Evolutionary conservation across 345 rosid genomes (phyloP), one percentile per base, ranked within the genome.

Genomic region (Kandelia obovata): DNA sequence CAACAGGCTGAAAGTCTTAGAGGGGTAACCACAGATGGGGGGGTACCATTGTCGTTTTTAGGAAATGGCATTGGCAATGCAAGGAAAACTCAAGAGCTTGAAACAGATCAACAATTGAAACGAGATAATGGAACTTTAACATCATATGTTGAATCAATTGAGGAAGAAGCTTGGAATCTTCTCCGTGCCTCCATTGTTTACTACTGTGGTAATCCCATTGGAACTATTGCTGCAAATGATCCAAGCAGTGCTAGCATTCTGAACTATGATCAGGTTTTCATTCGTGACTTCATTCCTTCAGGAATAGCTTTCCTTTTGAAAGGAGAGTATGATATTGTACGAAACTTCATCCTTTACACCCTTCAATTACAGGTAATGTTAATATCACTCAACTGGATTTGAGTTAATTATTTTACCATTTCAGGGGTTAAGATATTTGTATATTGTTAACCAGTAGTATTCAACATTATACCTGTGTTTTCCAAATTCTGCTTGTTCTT

Each of bases 211-310:
- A 76, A 76, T 67, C 79, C 79, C 25, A 56, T 76, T 61, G 79
- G 79, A 65, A 76, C 79, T 8, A 76, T 76, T 66, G 75, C 79
- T 46, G 79, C 79, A 9, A 76, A 76, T 66, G 79, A 76, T 57
- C 72, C 75, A 26, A 66, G 58, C 17, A 49, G 63, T 49, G 27
- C 55, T 23, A 71, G 26, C 59, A 71, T 61, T 62, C 72, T 76
- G 31, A 76, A 76, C 75, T 61, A 75, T 39, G 79, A 75, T 70
- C 79, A 75, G 57, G 94, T 93, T 72, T 93, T 93, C 65, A 91
- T 91, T 75, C 97, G 97, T 32, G 98, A 93, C 70, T 93, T 93
- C 75, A 83, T 92, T 65, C 97, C 98, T 23, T 91, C 97, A 0
- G 96, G 96, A 69, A 82, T 93, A 37, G 97, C 98, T 72, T 93